phyloP scores from a whole-genome alignment of 148 eudicot species.

The Chenopodium berlandieri region DNA sequence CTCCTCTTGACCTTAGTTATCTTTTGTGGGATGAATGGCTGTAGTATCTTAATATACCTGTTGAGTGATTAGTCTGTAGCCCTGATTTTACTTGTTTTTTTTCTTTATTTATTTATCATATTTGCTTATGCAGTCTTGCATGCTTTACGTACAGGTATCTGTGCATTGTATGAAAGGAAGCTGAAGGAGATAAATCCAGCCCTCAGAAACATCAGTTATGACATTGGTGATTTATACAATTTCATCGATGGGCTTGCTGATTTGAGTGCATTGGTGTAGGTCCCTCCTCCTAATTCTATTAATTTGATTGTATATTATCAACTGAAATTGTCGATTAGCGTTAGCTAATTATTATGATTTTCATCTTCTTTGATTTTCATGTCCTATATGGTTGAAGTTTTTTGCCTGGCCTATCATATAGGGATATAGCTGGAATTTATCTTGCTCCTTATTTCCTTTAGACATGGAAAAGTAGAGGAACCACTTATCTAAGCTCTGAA shows the following conservation, averaged over 20 bases:
- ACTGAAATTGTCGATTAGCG: no score
- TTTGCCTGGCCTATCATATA: not conserved
- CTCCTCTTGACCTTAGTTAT: not conserved
- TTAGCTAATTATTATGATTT: not conserved
- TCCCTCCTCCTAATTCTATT: constrained; percentile 26
- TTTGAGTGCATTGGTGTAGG: constrained; percentile 92
- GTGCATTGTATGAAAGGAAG: constrained; percentile 86
- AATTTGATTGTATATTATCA: not conserved
- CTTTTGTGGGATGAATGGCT: not conserved
- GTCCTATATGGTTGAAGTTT: not conserved
- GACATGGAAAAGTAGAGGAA: not conserved
- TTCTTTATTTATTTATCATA: not conserved
- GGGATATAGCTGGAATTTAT: not conserved
- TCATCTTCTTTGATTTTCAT: not conserved
- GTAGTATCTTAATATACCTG: not conserved
- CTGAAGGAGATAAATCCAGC: constrained; percentile 89
- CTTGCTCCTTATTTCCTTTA: not conserved
- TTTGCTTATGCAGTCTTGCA: no score
- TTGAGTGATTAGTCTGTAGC: not conserved
- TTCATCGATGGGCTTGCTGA: constrained; percentile 92
- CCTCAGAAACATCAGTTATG: constrained; percentile 67
- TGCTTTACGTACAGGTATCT: constrained; percentile 55
- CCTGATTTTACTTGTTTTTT: not conserved
- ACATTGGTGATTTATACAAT: constrained; percentile 84
- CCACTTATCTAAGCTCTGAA: not conserved